Conservation (phyloP, 768 basidiomycete species). For the Trametes gibbosa region DNA sequence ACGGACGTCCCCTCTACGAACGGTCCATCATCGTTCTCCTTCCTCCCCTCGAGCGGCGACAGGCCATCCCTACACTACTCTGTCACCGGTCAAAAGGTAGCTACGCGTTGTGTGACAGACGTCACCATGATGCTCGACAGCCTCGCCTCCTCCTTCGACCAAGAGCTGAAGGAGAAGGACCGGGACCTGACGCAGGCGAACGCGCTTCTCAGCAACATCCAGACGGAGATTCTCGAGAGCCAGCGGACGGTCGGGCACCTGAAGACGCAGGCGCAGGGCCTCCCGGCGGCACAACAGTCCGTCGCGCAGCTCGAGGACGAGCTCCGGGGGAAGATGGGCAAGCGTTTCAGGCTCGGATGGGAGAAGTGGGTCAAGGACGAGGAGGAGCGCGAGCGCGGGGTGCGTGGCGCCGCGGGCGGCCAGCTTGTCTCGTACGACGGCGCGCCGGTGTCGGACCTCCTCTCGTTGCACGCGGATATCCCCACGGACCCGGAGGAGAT, state of each 20-base stretch:
- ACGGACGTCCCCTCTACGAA: constrained; percentile 44
- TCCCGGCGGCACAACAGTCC: constrained; percentile 55
- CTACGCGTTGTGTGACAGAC: constrained; percentile 81
- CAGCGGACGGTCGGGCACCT: constrained; percentile 73
- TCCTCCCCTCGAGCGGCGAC: constrained; percentile 32
- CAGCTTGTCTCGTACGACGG: constrained; percentile 44
- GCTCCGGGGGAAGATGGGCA: constrained; percentile 73
- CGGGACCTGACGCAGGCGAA: constrained; percentile 89
- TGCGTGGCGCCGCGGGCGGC: constrained; percentile 63
- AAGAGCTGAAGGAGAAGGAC: constrained; percentile 89
- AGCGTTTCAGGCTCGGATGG: constrained; percentile 82
- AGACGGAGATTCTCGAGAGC: constrained; percentile 86
- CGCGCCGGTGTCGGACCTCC: constrained; percentile 48
- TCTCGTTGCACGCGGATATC: constrained; percentile 53
- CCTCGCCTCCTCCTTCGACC: constrained; percentile 86
- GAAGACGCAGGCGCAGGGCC: constrained; percentile 61
- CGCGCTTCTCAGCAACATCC: constrained; percentile 79
- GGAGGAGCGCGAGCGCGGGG: constrained; percentile 67
- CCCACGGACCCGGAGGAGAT: constrained; percentile 57
- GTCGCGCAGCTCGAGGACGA: constrained; percentile 64
- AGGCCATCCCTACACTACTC: constrained; percentile 82
- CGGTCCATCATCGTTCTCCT: constrained; percentile 28
- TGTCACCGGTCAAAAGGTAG: constrained; percentile 79
- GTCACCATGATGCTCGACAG: constrained; percentile 84
- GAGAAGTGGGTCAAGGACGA: constrained; percentile 92